Conservation (phyloP, 352 stramenopile species). For the Lagenidium giganteum region DNA sequence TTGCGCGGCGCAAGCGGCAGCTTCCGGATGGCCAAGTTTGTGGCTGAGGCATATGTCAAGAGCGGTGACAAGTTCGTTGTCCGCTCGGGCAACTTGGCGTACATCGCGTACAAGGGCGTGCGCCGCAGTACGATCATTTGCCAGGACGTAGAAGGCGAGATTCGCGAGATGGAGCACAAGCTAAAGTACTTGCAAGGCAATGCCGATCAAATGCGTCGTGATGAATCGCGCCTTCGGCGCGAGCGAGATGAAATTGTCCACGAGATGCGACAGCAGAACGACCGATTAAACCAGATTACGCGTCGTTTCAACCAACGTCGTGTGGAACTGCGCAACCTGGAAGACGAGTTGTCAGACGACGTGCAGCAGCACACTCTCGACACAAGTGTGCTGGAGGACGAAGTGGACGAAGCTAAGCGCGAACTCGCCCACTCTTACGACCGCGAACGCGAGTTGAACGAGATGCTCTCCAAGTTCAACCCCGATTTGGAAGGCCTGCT, state of each 20-base stretch:
- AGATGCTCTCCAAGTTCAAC: conserved; percentile 54
- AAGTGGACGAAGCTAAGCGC: conserved; percentile 37
- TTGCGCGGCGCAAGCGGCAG: conserved; percentile 49
- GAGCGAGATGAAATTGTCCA: conserved; percentile 36
- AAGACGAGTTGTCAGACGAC: conserved; percentile 66
- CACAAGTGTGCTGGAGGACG: conserved; percentile 72
- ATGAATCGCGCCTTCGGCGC: conserved; percentile 38
- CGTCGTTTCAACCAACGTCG: conserved; percentile 48
- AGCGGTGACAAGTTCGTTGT: conserved; percentile 78
- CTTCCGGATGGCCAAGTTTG: conserved; percentile 56
- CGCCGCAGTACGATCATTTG: conserved; percentile 66
- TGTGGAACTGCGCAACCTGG: conserved; percentile 49
- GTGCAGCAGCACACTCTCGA: conserved; percentile 61
- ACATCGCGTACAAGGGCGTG: conserved; percentile 70
- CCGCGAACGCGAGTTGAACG: conserved; percentile 47
- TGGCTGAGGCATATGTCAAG: conserved; percentile 66
- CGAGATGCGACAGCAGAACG: conserved; percentile 33
- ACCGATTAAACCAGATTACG: conserved; percentile 53
- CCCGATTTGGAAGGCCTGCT: conserved; percentile 59
- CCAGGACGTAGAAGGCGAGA: conserved; percentile 61
- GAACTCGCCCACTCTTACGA: conserved; percentile 37
- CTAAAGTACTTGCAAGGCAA: conserved; percentile 43
- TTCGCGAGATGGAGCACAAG: conserved; percentile 48
- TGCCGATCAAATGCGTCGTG: conserved; percentile 39
- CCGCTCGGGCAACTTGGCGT: conserved; percentile 68